Evolutionary conservation across 495 filamentous ascomycete species (phyloP).

Genomic region (Aspergillus biplanus): DNA sequence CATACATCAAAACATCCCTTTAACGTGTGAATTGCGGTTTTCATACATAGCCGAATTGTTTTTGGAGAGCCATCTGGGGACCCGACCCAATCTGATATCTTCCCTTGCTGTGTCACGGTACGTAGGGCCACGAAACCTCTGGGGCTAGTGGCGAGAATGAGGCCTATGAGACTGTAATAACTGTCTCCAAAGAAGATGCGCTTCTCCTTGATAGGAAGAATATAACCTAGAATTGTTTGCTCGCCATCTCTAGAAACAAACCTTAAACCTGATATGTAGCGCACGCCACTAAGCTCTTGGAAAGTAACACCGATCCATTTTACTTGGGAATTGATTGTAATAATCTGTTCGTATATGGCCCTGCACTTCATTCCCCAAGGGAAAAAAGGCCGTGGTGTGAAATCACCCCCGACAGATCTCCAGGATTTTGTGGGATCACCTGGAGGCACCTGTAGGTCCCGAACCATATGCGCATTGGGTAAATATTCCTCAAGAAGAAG

Average conservation of each 20-base stretch:
- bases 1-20: constrained; percentile 16
- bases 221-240: constrained; percentile 7
- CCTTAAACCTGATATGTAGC: constrained; percentile 11
- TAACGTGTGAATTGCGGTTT: constrained; percentile 16
- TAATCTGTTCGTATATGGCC: constrained; percentile 16
- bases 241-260: constrained; percentile 3
- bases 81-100: constrained; percentile 11
- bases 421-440: not conserved
- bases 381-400: not conserved
- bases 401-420: constrained; percentile 17
- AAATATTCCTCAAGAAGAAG: constrained; percentile 12
- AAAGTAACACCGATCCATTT: constrained; percentile 16
- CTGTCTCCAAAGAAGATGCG: constrained; percentile 1
- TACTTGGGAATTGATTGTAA: not conserved
- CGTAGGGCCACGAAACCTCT: constrained; percentile 18
- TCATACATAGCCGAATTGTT: constrained; percentile 18
- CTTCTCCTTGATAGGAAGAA: constrained; percentile 13
- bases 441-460: not conserved
- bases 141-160: constrained; percentile 11
- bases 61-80: constrained; percentile 12
- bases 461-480: not conserved
- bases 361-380: constrained; percentile 15
- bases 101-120: constrained; percentile 8
- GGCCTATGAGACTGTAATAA: constrained; percentile 4
- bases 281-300: constrained; percentile 1